These are phyloP conservation scores for Incumbomyces delicatus DNA, from an alignment of 2,329 filamentous ascomycete species.

Conservation along the genomic window DNA sequence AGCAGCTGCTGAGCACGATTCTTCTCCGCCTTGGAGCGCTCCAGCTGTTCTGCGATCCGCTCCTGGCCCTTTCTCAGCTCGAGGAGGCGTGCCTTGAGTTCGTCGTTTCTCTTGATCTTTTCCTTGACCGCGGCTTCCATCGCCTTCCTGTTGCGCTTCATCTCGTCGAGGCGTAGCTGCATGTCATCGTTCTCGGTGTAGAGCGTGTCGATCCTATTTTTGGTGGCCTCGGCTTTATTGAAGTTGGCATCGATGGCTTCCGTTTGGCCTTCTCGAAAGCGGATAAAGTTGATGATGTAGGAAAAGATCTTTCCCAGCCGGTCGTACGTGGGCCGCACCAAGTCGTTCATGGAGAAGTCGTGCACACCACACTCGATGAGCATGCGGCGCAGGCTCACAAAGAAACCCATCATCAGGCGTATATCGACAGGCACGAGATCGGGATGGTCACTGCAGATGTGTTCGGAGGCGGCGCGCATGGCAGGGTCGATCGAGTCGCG, in stretches of 20 bases:
- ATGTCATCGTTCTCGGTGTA: conserved; percentile 81
- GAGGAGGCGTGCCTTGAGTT: conserved; percentile 70
- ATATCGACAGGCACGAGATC: conserved; percentile 82
- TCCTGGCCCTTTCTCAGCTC: conserved; percentile 76
- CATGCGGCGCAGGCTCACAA: conserved; percentile 68
- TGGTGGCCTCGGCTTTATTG: conserved; percentile 79
- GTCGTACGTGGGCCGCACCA: conserved; percentile 82
- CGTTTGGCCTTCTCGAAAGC: conserved; percentile 90
- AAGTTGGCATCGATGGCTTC: conserved; percentile 84
- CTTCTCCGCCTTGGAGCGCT: conserved; percentile 74
- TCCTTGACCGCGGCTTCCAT: conserved; percentile 76
- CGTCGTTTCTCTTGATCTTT: conserved; percentile 76
- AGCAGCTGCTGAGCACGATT: conserved; percentile 56
- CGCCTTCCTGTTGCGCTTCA: conserved; percentile 67
- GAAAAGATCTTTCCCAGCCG: conserved; percentile 92
- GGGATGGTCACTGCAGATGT: conserved; percentile 71
- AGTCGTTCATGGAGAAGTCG: conserved; percentile 86
- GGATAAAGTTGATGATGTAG: conserved; percentile 97
- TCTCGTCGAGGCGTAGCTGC: conserved; percentile 66
- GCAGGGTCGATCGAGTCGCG: conserved; percentile 88
- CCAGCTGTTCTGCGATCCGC: conserved; percentile 68
- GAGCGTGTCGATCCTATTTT: conserved; percentile 75
- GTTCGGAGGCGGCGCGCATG: conserved; percentile 80
- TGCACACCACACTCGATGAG: conserved; percentile 79
- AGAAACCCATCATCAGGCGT: conserved; percentile 92